A percentile compares a stretch with the other conserved stretches of the same genome.
These are phyloP conservation scores for Diophrys appendiculata DNA, from an alignment of 73 alveolate species.

Conservation along the genomic window DNA sequence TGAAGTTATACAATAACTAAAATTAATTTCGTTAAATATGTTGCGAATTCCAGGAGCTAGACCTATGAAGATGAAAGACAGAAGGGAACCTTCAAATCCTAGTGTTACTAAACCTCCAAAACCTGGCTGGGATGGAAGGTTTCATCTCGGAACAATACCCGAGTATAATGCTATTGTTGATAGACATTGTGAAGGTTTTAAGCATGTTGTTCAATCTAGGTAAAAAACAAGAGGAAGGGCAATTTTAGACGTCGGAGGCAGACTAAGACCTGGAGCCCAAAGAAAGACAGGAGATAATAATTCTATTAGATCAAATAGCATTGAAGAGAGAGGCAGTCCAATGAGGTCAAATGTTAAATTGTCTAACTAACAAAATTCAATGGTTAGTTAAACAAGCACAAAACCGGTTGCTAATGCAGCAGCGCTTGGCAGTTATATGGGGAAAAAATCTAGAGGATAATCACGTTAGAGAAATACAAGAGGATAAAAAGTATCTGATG, in stretches of 20 bases:
- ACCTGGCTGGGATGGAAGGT: background rate
- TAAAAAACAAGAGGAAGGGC: background rate
- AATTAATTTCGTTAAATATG: no score
- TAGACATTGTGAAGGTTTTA: constrained; percentile 4
- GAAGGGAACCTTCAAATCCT: no score
- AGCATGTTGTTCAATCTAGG: background rate
- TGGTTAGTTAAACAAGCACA: no score
- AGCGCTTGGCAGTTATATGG: background rate
- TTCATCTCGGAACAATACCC: background rate
- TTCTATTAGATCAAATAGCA: constrained; percentile 1
- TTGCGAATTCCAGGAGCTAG: constrained; percentile 7
- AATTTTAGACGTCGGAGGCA: background rate
- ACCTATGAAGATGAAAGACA: background rate
- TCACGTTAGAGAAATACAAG: constrained; percentile 7
- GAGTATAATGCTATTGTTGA: constrained; percentile 3
- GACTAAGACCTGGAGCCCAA: background rate
- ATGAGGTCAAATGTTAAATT: background rate
- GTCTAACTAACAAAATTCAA: no score
- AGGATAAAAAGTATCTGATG: constrained; percentile 9
- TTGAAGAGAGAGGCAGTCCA: constrained; percentile 5
- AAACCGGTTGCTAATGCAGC: no score
- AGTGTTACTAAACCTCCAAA: no score
- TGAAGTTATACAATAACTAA: no score
- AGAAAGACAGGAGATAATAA: background rate
- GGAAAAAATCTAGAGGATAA: constrained; percentile 13